These are phyloP conservation scores for Theileria annulata DNA, from an alignment of 169 alveolate species.

Conservation along the genomic window DNA sequence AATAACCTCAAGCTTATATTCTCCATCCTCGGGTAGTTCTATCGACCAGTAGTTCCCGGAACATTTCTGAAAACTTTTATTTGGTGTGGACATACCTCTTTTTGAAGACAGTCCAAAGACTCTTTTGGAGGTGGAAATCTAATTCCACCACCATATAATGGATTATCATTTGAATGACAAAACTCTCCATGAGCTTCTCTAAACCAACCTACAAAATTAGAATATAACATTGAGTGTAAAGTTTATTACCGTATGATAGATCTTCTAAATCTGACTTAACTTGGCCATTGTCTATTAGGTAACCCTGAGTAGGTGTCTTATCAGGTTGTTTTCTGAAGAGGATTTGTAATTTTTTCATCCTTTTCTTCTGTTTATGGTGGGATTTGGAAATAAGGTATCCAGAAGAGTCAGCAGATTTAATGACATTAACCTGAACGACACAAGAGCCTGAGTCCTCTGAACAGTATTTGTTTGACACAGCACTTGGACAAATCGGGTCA, in stretches of 20 bases:
- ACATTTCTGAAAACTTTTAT: conserved; percentile 29
- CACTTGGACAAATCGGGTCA: conserved; percentile 26
- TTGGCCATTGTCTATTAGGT: conserved; percentile 26
- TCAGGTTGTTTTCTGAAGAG: conserved; percentile 34
- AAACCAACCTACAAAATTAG: conserved; percentile 22
- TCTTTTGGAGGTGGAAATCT: conserved; percentile 60
- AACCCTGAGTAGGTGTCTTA: conserved; percentile 37
- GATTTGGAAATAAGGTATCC: conserved; percentile 10
- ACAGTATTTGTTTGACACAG: conserved; percentile 20
- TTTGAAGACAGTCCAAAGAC: conserved; percentile 43
- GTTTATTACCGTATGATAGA: conserved; percentile 9
- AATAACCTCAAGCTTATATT: conserved; percentile 50
- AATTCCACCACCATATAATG: conserved; percentile 43
- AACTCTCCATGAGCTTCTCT: conserved; percentile 13
- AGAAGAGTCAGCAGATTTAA: neutral
- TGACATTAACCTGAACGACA: conserved; percentile 18
- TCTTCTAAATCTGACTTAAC: conserved; percentile 25
- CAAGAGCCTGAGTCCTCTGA: conserved; percentile 2
- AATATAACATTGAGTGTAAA: conserved; percentile 1
- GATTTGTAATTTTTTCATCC: conserved; percentile 9
- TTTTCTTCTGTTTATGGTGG: conserved; percentile 22
- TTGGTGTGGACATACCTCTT: conserved; percentile 29
- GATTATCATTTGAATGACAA: conserved; percentile 21
- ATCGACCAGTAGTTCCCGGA: conserved; percentile 66
- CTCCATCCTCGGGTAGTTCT: conserved; percentile 63